Evolutionary conservation across 371 early-diverging fungal genomes (phyloP).

Genomic region (Smittium culicis): DNA sequence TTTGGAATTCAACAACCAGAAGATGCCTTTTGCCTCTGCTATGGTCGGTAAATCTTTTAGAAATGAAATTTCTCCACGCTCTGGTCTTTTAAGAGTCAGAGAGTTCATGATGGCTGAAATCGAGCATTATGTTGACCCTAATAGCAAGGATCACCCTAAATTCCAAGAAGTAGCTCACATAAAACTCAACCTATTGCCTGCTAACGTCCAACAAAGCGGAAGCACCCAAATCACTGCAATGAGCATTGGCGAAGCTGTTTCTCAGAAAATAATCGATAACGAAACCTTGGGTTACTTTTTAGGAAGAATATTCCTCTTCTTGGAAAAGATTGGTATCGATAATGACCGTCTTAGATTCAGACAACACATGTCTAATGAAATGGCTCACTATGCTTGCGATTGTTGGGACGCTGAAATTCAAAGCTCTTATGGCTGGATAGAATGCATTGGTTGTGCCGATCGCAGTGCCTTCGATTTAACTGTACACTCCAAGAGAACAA

Average conservation of each 20-base stretch:
- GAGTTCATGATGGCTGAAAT: constrained; percentile 99
- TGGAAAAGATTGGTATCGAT: constrained; percentile 90
- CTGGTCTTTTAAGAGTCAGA: constrained; percentile 94
- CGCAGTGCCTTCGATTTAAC: constrained; percentile 97
- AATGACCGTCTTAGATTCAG: constrained; percentile 84
- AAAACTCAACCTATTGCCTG: constrained; percentile 63
- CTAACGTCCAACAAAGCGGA: constrained; percentile 60
- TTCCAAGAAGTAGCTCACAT: constrained; percentile 74
- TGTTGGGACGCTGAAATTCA: constrained; percentile 98
- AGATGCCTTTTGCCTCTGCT: constrained; percentile 98
- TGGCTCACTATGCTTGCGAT: constrained; percentile 99
- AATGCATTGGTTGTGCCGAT: constrained; percentile 99
- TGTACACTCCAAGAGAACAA: constrained; percentile 81
- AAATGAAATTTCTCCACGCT: constrained; percentile 98
- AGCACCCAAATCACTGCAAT: constrained; percentile 51
- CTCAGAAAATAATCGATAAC: constrained; percentile 80
- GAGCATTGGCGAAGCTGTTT: constrained; percentile 92
- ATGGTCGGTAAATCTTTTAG: constrained; percentile 98
- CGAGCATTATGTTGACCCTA: constrained; percentile 97
- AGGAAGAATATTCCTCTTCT: constrained; percentile 88
- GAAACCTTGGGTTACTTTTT: constrained; percentile 98
- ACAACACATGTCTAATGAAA: constrained; percentile 99
- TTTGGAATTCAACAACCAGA: constrained; percentile 94
- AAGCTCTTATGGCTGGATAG: constrained; percentile 93
- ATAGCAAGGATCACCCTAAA: constrained; percentile 83